These are phyloP conservation scores for Fusarium bulbicola DNA, from an alignment of 2,329 filamentous ascomycete genomes.

Conservation along the genomic window DNA sequence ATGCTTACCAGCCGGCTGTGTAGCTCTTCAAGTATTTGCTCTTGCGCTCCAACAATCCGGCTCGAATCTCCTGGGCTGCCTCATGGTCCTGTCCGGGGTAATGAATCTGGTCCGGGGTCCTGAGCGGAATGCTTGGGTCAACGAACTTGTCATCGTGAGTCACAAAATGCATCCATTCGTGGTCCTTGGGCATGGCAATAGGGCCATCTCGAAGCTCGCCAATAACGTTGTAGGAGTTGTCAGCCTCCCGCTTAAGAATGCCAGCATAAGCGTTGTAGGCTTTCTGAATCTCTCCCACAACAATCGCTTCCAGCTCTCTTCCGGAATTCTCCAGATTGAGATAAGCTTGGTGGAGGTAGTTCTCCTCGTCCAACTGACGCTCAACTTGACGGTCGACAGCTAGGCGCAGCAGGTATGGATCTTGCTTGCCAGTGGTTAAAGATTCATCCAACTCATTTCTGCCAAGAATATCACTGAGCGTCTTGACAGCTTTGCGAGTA, in stretches of 20 bases:
- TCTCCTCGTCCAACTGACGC: slow-evolving; percentile 94
- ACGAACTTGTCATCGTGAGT: slow-evolving; percentile 85
- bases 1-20: slow-evolving; percentile 85
- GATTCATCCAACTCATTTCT: slow-evolving; percentile 81
- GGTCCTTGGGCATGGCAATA: slow-evolving; percentile 91
- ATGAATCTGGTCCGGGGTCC: slow-evolving; percentile 81
- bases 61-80: slow-evolving; percentile 82
- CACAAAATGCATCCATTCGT: slow-evolving; percentile 89
- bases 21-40: slow-evolving; percentile 99
- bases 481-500: slow-evolving; percentile 80
- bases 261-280: slow-evolving; percentile 94
- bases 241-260: slow-evolving; percentile 90
- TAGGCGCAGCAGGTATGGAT: slow-evolving; percentile 88
- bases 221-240: slow-evolving; percentile 78
- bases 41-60: slow-evolving; percentile 93
- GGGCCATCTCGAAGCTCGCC: slow-evolving; percentile 86
- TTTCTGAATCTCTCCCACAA: slow-evolving; percentile 97
- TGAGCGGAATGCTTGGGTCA: slow-evolving; percentile 81
- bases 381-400: slow-evolving; percentile 91
- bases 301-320: slow-evolving; percentile 93
- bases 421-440: slow-evolving; percentile 80
- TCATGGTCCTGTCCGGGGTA: slow-evolving; percentile 92
- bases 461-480: slow-evolving; percentile 83
- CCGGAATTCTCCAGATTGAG: slow-evolving; percentile 94
- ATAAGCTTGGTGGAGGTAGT: slow-evolving; percentile 95